phyloP scores from a whole-genome alignment of 129 eudicot species.

The Tagetes erecta region DNA sequence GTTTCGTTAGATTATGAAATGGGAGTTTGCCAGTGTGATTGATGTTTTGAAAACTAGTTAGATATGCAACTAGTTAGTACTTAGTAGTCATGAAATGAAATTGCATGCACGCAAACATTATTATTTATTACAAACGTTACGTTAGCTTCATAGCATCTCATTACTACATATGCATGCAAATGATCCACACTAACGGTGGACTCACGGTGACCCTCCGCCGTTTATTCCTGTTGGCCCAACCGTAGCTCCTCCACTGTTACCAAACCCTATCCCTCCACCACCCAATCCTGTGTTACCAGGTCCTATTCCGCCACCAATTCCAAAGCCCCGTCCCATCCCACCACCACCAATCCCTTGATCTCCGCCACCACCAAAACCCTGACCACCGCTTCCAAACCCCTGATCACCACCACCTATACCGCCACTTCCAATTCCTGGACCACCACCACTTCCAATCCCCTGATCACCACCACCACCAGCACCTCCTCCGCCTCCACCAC shows the following conservation, averaged over 20 bases:
- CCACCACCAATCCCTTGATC: constrained; percentile 39
- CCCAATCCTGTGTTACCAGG: constrained; percentile 23
- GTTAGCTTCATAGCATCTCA: constrained; percentile 4
- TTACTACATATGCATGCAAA: constrained; percentile 26
- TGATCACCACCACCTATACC: constrained; percentile 34
- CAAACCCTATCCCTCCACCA: constrained; percentile 12
- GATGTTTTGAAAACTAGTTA: too few relatives aligned
- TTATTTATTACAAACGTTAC: constrained; percentile 17
- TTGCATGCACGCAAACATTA: constrained; percentile 21
- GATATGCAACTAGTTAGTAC: too few relatives aligned
- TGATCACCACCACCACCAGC: constrained; percentile 34
- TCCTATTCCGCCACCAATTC: constrained; percentile 30
- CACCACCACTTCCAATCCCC: constrained; percentile 20
- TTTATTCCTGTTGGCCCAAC: constrained; percentile 18
- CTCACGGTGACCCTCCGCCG: constrained; percentile 18
- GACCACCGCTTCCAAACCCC: neutral
- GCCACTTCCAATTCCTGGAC: neutral
- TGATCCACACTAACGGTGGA: neutral
- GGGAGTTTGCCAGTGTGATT: too few relatives aligned
- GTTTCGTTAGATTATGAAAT: neutral
- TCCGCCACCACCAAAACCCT: constrained; percentile 7
- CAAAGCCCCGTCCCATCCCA: constrained; percentile 28
- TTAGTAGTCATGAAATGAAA: neutral
- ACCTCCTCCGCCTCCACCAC: neutral
- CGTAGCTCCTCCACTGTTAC: constrained; percentile 22